Percentiles rank a stretch among this genome's conserved stretches.
Evolutionary conservation across 140 eudicot species (phyloP).

Genomic region (Eryngium alpinum): DNA sequence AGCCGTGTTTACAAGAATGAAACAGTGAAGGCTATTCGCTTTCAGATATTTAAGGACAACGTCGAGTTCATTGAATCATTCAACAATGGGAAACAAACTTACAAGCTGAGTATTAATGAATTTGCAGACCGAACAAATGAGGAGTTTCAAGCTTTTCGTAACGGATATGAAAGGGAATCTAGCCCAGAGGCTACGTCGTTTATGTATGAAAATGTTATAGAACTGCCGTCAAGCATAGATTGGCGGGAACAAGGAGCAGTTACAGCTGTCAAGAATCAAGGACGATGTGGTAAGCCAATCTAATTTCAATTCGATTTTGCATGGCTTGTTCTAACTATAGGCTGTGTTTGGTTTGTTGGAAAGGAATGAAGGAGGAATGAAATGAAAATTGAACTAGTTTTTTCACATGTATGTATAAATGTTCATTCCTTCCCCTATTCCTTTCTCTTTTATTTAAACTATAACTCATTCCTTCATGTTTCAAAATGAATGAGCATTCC

Average conservation of each 20-base stretch:
- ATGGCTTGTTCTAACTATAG: too few relatives aligned
- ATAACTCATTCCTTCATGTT: too few relatives aligned
- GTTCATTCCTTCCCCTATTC: too few relatives aligned
- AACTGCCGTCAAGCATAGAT: neutral
- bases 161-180: neutral
- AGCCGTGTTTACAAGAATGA: conserved; percentile 17
- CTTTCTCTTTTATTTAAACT: too few relatives aligned
- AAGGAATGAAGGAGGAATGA: too few relatives aligned
- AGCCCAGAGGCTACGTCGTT: neutral
- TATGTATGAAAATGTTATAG: conserved; percentile 9
- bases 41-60: conserved; percentile 5
- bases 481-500: too few relatives aligned
- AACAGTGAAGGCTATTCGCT: conserved; percentile 7
- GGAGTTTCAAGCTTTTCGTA: conserved; percentile 13
- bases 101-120: neutral
- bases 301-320: too few relatives aligned
- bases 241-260: conserved; percentile 8
- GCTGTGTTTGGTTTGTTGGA: too few relatives aligned
- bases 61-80: conserved; percentile 6
- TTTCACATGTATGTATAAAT: too few relatives aligned
- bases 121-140: conserved; percentile 14
- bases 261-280: conserved; percentile 8
- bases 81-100: neutral
- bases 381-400: too few relatives aligned
- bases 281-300: conserved; percentile 1